These are phyloP conservation scores for Trichophyton mentagrophytes DNA, from an alignment of 2,329 filamentous ascomycete genomes.

Conservation along the genomic window DNA sequence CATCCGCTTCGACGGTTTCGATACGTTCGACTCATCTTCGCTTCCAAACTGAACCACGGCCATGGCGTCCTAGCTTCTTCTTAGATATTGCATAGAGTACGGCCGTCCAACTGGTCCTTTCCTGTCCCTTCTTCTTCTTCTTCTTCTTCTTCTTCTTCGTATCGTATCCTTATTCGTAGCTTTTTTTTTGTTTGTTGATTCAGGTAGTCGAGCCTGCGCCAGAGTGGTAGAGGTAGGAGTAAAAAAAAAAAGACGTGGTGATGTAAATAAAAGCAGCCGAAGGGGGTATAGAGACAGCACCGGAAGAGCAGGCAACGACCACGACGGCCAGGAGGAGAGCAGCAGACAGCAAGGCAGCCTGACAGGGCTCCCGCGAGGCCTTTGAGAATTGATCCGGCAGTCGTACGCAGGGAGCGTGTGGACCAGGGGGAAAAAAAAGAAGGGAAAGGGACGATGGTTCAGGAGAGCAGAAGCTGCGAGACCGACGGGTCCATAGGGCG, in stretches of 20 bases:
- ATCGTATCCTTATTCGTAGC: neutral
- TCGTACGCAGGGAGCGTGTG: neutral
- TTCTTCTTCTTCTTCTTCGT: neutral
- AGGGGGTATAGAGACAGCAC: neutral
- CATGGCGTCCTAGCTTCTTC: constrained; percentile 18
- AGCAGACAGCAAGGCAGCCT: neutral
- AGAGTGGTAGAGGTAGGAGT: neutral
- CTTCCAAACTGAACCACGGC: constrained; percentile 27
- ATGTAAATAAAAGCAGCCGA: neutral
- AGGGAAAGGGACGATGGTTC: neutral
- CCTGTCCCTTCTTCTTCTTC: neutral
- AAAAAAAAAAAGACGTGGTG: neutral
- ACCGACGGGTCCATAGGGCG: neutral
- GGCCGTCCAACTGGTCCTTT: neutral
- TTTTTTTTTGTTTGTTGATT: neutral
- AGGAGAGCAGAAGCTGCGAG: constrained; percentile 4
- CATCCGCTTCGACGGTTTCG: constrained; percentile 60
- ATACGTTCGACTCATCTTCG: constrained; percentile 33
- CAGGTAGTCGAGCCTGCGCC: neutral
- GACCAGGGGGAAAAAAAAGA: neutral
- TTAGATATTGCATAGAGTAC: neutral
- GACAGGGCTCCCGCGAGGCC: neutral
- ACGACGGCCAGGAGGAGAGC: neutral
- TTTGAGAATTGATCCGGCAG: neutral
- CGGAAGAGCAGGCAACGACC: neutral